phyloP scores from a whole-genome alignment of 2,329 filamentous ascomycete species.

The Exophiala calicioides region DNA sequence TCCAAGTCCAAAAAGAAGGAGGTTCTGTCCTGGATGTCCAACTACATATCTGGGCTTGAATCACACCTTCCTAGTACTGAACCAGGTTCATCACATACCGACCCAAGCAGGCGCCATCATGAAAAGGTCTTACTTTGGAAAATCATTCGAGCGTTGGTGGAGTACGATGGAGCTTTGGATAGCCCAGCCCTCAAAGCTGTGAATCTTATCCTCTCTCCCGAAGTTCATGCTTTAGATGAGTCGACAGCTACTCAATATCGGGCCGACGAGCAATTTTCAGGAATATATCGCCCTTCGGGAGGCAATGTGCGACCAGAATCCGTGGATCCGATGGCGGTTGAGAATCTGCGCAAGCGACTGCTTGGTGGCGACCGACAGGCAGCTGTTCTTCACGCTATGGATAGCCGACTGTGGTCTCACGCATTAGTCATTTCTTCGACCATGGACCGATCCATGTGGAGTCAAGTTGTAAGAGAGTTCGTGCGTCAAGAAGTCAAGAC shows the following conservation, averaged over 20 bases:
- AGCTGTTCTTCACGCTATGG: slow-evolving; percentile 89
- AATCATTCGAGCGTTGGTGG: slow-evolving; percentile 75
- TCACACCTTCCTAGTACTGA: slow-evolving; percentile 40
- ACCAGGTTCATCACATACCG: slow-evolving; percentile 48
- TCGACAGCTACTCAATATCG: slow-evolving; percentile 35
- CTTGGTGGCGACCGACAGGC: slow-evolving; percentile 82
- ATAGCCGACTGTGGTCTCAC: slow-evolving; percentile 93
- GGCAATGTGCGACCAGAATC: slow-evolving; percentile 60
- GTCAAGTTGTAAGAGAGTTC: slow-evolving; percentile 92
- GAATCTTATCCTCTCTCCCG: slow-evolving; percentile 70
- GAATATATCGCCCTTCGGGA: slow-evolving; percentile 40
- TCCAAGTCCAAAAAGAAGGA: slow-evolving; percentile 97
- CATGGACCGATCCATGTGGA: slow-evolving; percentile 73
- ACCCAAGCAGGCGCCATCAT: slow-evolving; percentile 65
- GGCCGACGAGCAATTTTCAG: slow-evolving; percentile 43
- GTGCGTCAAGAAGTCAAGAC: slow-evolving; percentile 91
- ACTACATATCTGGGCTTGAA: slow-evolving; percentile 74
- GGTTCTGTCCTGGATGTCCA: slow-evolving; percentile 73
- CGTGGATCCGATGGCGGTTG: slow-evolving; percentile 67
- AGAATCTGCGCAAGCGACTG: slow-evolving; percentile 71
- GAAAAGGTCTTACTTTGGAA: slow-evolving; percentile 89
- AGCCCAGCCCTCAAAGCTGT: slow-evolving; percentile 73
- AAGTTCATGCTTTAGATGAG: slow-evolving; percentile 33
- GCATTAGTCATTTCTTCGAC: slow-evolving; percentile 89
- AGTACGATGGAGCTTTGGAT: slow-evolving; percentile 81